These are phyloP conservation scores for Globisporangium echinulatum DNA, from an alignment of 352 stramenopile genomes.

Conservation along the genomic window DNA sequence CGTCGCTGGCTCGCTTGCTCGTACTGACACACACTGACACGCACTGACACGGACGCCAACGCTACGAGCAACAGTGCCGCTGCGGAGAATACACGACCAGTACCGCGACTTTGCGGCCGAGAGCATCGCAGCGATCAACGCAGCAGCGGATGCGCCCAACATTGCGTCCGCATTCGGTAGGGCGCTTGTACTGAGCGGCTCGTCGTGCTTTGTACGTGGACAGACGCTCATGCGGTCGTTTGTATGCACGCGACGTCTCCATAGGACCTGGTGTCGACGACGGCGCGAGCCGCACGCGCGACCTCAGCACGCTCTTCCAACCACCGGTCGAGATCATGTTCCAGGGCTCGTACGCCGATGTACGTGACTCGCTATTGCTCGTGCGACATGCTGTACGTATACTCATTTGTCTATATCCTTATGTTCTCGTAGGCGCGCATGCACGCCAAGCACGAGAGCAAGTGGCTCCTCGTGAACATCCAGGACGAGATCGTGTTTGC, in stretches of 20 bases:
- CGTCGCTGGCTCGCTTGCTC: slow-evolving; percentile 1
- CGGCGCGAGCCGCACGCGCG: slow-evolving; percentile 24
- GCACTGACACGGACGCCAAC: background rate
- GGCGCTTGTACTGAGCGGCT: slow-evolving; percentile 2
- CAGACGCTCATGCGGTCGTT: background rate
- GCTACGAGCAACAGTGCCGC: slow-evolving; percentile 20
- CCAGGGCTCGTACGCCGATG: slow-evolving; percentile 69
- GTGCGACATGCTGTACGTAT: background rate
- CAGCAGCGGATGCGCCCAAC: slow-evolving; percentile 15
- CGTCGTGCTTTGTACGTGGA: background rate
- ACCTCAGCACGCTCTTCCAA: slow-evolving; percentile 69
- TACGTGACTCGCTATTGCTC: slow-evolving; percentile 15
- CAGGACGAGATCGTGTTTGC: slow-evolving; percentile 93
- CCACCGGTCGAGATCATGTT: slow-evolving; percentile 73
- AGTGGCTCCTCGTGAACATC: slow-evolving; percentile 94
- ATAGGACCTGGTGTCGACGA: slow-evolving; percentile 11
- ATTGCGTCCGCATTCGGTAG: slow-evolving; percentile 45
- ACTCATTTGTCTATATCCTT: too few relatives aligned
- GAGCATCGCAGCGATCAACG: slow-evolving; percentile 70
- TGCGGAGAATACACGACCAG: slow-evolving; percentile 59
- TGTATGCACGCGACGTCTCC: too few relatives aligned
- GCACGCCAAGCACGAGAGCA: slow-evolving; percentile 77
- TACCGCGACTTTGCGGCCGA: slow-evolving; percentile 79
- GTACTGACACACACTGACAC: background rate
- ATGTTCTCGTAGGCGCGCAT: slow-evolving; percentile 32